A percentile compares a stretch with the other conserved stretches of the same genome.
These are phyloP conservation scores for Volutella citrinella DNA, from an alignment of 2,329 filamentous ascomycete species.

Conservation along the genomic window DNA sequence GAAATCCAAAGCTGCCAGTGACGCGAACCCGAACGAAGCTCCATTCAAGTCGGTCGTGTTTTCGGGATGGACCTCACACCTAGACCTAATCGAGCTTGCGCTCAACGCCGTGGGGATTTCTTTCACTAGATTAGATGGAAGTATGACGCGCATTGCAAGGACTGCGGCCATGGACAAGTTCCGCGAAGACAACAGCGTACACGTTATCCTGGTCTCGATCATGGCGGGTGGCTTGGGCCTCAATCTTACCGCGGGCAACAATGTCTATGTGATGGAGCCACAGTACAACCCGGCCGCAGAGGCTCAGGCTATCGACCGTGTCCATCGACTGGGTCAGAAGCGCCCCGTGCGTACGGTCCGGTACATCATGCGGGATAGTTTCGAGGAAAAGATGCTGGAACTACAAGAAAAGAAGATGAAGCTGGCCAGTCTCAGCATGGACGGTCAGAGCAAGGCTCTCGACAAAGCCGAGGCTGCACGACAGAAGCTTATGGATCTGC, in stretches of 20 bases:
- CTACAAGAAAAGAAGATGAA: constrained; percentile 92
- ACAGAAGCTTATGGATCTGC: constrained; percentile 58
- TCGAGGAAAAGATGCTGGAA: constrained; percentile 90
- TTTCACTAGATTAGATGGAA: constrained; percentile 84
- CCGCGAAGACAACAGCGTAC: constrained; percentile 66
- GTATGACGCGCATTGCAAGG: constrained; percentile 74
- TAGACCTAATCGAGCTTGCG: constrained; percentile 87
- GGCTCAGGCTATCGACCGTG: constrained; percentile 89
- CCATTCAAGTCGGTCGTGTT: constrained; percentile 94
- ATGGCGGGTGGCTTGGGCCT: constrained; percentile 88
- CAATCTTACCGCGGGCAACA: constrained; percentile 82
- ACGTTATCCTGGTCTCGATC: constrained; percentile 87
- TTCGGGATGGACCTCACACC: constrained; percentile 91
- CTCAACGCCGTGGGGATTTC: constrained; percentile 64
- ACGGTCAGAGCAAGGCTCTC: constrained; percentile 52
- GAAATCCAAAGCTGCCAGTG: constrained; percentile 60
- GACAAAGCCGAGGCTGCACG: constrained; percentile 55
- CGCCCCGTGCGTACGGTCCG: constrained; percentile 82
- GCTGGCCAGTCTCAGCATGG: constrained; percentile 83
- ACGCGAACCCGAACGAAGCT: constrained; percentile 58
- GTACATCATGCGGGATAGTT: constrained; percentile 86
- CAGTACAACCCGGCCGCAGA: constrained; percentile 96
- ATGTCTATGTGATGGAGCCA: constrained; percentile 96
- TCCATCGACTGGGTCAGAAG: constrained; percentile 87
- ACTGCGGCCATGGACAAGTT: constrained; percentile 75